These are phyloP conservation scores for Agrocybe pediades DNA, from an alignment of 768 basidiomycete genomes.

Conservation along the genomic window DNA sequence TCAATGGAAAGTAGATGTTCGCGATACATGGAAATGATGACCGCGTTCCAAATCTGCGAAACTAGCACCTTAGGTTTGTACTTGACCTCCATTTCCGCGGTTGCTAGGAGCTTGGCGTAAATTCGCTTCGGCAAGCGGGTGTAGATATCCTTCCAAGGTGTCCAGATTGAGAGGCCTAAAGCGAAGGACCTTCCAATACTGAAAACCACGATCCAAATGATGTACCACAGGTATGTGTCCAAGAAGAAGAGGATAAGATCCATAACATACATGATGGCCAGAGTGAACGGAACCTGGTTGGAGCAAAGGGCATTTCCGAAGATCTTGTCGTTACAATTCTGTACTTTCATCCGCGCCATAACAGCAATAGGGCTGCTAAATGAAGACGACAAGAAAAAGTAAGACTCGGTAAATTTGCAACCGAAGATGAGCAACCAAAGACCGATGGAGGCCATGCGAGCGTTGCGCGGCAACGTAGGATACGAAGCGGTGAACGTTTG, in stretches of 20 bases:
- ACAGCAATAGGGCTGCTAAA: slow-evolving; percentile 95
- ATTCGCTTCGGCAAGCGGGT: slow-evolving; percentile 96
- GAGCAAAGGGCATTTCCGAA: slow-evolving; percentile 83
- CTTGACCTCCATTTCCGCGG: slow-evolving; percentile 97
- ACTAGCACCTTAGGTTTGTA: slow-evolving; percentile 99
- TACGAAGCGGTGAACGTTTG: slow-evolving; percentile 99
- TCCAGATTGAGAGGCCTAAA: slow-evolving; percentile 97
- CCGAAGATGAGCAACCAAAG: slow-evolving; percentile 93
- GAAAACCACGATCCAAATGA: slow-evolving; percentile 98
- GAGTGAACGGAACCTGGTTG: slow-evolving; percentile 92
- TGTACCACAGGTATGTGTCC: slow-evolving; percentile 99
- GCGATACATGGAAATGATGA: slow-evolving; percentile 99
- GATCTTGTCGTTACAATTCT: slow-evolving; percentile 82
- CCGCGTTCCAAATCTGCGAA: slow-evolving; percentile 98
- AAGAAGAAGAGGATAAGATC: slow-evolving; percentile 97
- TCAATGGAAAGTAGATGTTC: slow-evolving; percentile 98
- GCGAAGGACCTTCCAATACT: slow-evolving; percentile 88
- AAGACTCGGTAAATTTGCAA: slow-evolving; percentile 97
- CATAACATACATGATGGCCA: slow-evolving; percentile 99
- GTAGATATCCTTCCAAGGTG: slow-evolving; percentile 98
- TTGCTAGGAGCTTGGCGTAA: slow-evolving; percentile 95
- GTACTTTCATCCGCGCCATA: slow-evolving; percentile 95
- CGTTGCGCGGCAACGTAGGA: slow-evolving; percentile 68
- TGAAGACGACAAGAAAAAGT: slow-evolving; percentile 97
- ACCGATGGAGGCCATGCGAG: slow-evolving; percentile 80